Evolutionary conservation across 805 yeast species (phyloP), one percentile per base, ranked within the genome.

Genomic region (Wickerhamiella cacticola): DNA sequence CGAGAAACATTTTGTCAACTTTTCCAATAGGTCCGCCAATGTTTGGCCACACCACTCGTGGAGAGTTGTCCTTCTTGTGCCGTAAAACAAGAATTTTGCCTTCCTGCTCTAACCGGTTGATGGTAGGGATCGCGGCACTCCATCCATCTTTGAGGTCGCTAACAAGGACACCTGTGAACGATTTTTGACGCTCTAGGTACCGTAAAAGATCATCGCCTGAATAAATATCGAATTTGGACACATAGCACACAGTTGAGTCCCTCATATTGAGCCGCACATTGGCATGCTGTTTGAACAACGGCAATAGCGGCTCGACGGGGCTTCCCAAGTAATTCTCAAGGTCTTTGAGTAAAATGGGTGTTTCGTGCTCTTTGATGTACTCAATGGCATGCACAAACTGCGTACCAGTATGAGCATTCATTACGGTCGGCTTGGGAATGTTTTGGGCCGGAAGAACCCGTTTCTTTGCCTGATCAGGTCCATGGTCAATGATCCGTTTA

Each of bases 1-100:
- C 73, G 36, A 79, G 80, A 63, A 88, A 92, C 55, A 85, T 95
- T 12, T 77, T 79, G 54, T 87, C 95, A 26, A 89, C 75, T 8
- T 71, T 65, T 22, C 78, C 79, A 52, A 82, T 66, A 36, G 80
- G 78, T 10, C 87, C 83, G 24, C 94, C 95, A 55, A 69, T 72
- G 57, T 86, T 85, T 18, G 89, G 79, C 97, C 97, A 92, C 12
- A 92, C 83, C 50, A 81, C 75, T 53, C 95, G 70, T n/a, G 98
- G 96, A 1, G 87, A 70, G 58, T 82, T 85, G 56, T 92, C 99
- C 69, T 92, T 94, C 59, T 89, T 87, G 23, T 94, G 87, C 50
- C 95, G 74, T 56, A 85, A 69, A 1, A 92, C 96, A 26, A 92
- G 69, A 31, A 89, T 77, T 58, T 82, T 80, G 49, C 81, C 75